These are phyloP conservation scores for Termitomyces bulborhizus DNA, from an alignment of 768 basidiomycete species.

Conservation along the genomic window DNA sequence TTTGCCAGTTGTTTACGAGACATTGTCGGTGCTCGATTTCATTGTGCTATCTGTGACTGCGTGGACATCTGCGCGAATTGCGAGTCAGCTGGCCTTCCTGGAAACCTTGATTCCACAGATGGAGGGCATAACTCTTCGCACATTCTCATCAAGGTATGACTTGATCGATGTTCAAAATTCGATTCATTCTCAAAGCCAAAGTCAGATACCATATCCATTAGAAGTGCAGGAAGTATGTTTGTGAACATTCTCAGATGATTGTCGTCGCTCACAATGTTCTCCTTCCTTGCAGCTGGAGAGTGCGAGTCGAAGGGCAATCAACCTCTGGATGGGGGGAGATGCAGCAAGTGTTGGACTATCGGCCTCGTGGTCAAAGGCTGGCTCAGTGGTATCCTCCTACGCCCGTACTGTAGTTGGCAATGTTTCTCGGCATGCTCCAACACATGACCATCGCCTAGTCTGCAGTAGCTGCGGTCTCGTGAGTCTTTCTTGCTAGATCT, in stretches of 20 bases:
- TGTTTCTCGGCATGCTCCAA: conserved; percentile 27
- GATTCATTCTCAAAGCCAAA: not conserved
- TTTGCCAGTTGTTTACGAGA: conserved; percentile 71
- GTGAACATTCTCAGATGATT: not conserved
- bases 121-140: conserved; percentile 81
- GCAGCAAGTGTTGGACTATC: conserved; percentile 51
- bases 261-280: not conserved
- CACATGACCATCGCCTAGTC: conserved; percentile 48
- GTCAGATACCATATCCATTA: conserved; percentile 87
- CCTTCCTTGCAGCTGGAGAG: conserved; percentile 39
- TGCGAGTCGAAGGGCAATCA: conserved; percentile 67
- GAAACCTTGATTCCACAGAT: conserved; percentile 70
- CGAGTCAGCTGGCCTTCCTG: conserved; percentile 80
- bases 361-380: conserved; percentile 41
- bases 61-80: conserved; percentile 86
- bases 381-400: conserved; percentile 58
- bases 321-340: conserved; percentile 74
- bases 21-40: conserved; percentile 89
- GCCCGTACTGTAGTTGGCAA: conserved; percentile 62
- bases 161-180: not conserved
- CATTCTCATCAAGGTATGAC: conserved; percentile 86
- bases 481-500: conserved; percentile 34
- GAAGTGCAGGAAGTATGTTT: conserved; percentile 56
- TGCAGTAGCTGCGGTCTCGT: conserved; percentile 52
- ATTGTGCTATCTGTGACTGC: conserved; percentile 83